These are phyloP conservation scores for Emmonsiellopsis sp. DNA, from an alignment of 2,329 filamentous ascomycete genomes.

Conservation along the genomic window DNA sequence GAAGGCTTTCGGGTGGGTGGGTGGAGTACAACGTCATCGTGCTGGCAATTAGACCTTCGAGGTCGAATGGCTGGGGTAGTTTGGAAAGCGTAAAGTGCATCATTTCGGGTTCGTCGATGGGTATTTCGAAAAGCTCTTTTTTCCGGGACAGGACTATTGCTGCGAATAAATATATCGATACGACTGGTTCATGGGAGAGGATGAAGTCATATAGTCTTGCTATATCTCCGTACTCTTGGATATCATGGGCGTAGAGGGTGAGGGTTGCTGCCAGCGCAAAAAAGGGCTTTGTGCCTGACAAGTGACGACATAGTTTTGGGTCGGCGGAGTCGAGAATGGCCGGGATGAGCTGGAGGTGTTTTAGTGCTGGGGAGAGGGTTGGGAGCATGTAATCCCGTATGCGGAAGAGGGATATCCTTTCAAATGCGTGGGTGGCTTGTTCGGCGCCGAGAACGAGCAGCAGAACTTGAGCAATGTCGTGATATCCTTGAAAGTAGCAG, in stretches of 20 bases:
- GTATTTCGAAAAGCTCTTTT: constrained; percentile 76
- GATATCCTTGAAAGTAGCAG: constrained; percentile 96
- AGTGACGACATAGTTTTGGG: constrained; percentile 60
- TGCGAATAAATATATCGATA: constrained; percentile 85
- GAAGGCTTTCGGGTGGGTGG: constrained; percentile 64
- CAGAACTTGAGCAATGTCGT: constrained; percentile 95
- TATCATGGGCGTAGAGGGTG: constrained; percentile 94
- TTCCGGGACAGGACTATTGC: constrained; percentile 75
- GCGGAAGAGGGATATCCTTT: constrained; percentile 76
- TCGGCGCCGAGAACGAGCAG: constrained; percentile 68
- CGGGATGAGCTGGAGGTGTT: constrained; percentile 80
- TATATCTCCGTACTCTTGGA: constrained; percentile 81
- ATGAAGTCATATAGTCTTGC: constrained; percentile 87
- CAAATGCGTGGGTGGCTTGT: constrained; percentile 54
- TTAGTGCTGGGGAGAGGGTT: constrained; percentile 67
- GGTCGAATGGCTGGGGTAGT: constrained; percentile 68
- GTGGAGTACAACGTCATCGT: constrained; percentile 55
- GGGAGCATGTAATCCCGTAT: constrained; percentile 98
- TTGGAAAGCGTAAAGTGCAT: constrained; percentile 81
- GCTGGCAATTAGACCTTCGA: constrained; percentile 65
- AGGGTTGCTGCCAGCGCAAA: constrained; percentile 90
- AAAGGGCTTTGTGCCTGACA: constrained; percentile 73
- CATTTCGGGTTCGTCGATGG: constrained; percentile 79
- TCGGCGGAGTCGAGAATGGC: constrained; percentile 68
- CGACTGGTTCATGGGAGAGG: constrained; percentile 75